Conservation (phyloP, 2,329 filamentous ascomycete species). For the Fusarium sp. region DNA sequence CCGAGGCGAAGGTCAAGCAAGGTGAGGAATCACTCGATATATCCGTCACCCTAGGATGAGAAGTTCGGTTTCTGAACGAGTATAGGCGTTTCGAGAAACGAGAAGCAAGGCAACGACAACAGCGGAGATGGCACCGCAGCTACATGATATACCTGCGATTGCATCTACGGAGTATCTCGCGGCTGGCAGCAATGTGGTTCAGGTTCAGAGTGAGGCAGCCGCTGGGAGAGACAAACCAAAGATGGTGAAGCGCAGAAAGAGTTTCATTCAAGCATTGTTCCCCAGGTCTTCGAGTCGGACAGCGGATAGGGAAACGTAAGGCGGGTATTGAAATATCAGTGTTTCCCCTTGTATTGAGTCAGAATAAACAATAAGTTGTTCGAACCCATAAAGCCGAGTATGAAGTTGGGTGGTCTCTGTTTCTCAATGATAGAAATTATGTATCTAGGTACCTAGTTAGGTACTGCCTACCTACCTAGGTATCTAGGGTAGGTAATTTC, state of each 20-base stretch:
- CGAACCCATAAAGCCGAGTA: neutral
- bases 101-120: conserved; percentile 1
- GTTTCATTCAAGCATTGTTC: conserved; percentile 61
- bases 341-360: neutral
- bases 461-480: too few relatives aligned
- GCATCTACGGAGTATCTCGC: neutral
- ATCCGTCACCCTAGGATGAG: too few relatives aligned
- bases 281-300: conserved; percentile 22
- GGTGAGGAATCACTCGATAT: conserved; percentile 12
- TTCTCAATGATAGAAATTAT: neutral
- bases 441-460: neutral
- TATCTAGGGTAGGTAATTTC: neutral
- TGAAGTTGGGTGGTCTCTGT: neutral
- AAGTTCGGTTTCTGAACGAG: conserved; percentile 3
- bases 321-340: neutral
- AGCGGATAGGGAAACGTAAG: neutral
- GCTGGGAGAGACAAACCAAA: conserved; percentile 11
- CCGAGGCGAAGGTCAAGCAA: conserved; percentile 34
- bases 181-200: neutral
- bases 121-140: neutral
- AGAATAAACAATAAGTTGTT: neutral
- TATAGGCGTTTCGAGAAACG: conserved; percentile 20
- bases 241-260: conserved; percentile 56
- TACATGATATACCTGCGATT: neutral
- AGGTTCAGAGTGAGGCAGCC: neutral